Conservation (phyloP, 192 early-diverging fungal species). For the Martensiomyces pterosporus region DNA sequence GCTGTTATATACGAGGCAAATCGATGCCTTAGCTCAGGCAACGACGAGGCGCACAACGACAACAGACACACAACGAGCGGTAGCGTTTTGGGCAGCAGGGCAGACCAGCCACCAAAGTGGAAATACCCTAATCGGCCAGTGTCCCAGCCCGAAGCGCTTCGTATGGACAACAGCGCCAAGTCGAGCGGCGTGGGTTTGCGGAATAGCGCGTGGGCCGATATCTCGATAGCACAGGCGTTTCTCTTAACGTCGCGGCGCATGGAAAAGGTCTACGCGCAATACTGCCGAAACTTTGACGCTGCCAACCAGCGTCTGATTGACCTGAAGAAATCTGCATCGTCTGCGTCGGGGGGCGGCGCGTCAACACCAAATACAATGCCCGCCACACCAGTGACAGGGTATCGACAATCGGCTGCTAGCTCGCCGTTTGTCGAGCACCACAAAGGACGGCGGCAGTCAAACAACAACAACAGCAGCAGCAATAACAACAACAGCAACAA, state of each 20-base stretch:
- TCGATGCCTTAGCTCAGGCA: conserved; percentile 30
- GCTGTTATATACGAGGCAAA: conserved; percentile 52
- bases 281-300: conserved; percentile 50
- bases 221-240: conserved; percentile 47
- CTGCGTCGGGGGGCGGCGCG: conserved; percentile 7
- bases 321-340: conserved; percentile 28
- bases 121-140: conserved; percentile 18
- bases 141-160: conserved; percentile 19
- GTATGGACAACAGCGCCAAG: conserved; percentile 1
- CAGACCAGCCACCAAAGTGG: no score
- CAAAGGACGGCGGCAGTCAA: conserved; percentile 11
- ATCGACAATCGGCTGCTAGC: conserved; percentile 8
- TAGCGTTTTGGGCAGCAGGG: no score
- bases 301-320: conserved; percentile 44
- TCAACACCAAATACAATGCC: conserved; percentile 16
- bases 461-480: conserved; percentile 36
- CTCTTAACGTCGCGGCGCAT: conserved; percentile 38
- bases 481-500: conserved; percentile 12
- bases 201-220: conserved; percentile 40
- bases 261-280: conserved; percentile 43
- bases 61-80: conserved; percentile 13
- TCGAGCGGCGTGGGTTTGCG: conserved; percentile 11
- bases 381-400: conserved; percentile 20
- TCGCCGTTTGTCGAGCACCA: conserved; percentile 30
- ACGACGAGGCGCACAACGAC: conserved; percentile 14